Evolutionary conservation across 306 rosid genomes (phyloP).

Genomic region (Vigna reflexopilosa): DNA sequence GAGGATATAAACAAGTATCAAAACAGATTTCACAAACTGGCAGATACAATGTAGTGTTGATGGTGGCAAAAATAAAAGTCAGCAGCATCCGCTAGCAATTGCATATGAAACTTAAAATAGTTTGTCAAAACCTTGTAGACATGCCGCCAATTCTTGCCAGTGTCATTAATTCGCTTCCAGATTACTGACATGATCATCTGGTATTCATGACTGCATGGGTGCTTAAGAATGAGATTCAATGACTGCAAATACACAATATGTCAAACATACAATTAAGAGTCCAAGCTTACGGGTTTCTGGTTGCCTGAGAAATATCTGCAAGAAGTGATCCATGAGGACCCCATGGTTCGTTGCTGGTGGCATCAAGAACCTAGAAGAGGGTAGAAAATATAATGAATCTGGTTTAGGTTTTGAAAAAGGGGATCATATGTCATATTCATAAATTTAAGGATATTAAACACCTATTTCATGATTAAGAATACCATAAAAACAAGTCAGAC

Average conservation of each 20-base stretch:
- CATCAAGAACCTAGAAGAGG: constrained; percentile 82
- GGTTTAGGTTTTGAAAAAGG: constrained; percentile 28
- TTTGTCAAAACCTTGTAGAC: constrained; percentile 83
- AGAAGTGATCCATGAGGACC: constrained; percentile 99
- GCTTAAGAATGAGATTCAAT: constrained; percentile 43
- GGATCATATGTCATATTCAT: background rate
- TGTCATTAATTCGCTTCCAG: constrained; percentile 98
- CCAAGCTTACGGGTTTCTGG: constrained; percentile 84
- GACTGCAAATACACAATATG: constrained; percentile 39
- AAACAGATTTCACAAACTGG: constrained; percentile 16
- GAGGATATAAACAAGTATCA: constrained; percentile 14
- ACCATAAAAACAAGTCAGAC: background rate
- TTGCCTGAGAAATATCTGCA: constrained; percentile 91
- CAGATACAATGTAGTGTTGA: constrained; percentile 18
- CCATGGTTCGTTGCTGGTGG: constrained; percentile 99
- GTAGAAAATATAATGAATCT: background rate
- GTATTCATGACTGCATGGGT: constrained; percentile 83
- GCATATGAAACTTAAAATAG: constrained; percentile 35
- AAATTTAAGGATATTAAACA: background rate
- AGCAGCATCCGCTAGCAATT: constrained; percentile 27
- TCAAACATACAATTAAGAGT: constrained; percentile 30
- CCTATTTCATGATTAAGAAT: constrained; percentile 18
- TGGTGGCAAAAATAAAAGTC: constrained; percentile 16
- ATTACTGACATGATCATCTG: constrained; percentile 93
- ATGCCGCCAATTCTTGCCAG: constrained; percentile 99